A percentile compares a stretch with the other conserved stretches of the same genome.
Evolutionary conservation across 257 asterid species (phyloP).

Genomic region (Catharanthus roseus): DNA sequence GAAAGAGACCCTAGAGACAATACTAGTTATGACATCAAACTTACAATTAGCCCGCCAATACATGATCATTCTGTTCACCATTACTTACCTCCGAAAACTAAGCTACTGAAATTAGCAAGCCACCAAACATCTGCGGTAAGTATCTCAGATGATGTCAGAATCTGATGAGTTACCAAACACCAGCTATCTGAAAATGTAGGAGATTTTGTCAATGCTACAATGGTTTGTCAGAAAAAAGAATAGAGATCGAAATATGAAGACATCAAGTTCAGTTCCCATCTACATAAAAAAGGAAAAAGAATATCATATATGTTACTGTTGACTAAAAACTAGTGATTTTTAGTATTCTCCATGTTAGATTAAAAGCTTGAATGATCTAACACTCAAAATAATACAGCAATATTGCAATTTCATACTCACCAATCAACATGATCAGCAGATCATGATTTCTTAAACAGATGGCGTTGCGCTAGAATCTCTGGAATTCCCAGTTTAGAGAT

Average conservation of each 20-base stretch:
- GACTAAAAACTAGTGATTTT: neutral
- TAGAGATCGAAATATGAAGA: neutral
- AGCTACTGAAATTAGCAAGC: conserved; percentile 24
- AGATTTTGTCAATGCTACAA: neutral
- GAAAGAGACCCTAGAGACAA: neutral
- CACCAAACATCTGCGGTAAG: conserved; percentile 18
- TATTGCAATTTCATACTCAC: conserved; percentile 13
- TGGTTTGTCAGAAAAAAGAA: neutral
- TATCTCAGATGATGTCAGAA: conserved; percentile 31
- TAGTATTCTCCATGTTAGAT: neutral
- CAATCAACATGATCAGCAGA: conserved; percentile 31
- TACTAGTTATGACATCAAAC: conserved; percentile 19
- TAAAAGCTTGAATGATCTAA: neutral
- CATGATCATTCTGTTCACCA: conserved; percentile 18
- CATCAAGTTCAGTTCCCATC: neutral
- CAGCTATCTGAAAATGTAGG: conserved; percentile 35
- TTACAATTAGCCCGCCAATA: conserved; percentile 18
- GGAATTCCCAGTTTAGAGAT: conserved; percentile 57
- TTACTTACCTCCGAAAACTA: conserved; percentile 26
- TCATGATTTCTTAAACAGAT: conserved; percentile 46
- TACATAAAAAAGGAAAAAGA: neutral
- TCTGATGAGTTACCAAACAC: conserved; percentile 40
- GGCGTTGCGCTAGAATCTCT: conserved; percentile 50
- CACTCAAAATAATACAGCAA: neutral
- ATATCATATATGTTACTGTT: neutral